phyloP scores from a whole-genome alignment of 768 basidiomycete genomes.

The Pulveroboletus sp. region DNA sequence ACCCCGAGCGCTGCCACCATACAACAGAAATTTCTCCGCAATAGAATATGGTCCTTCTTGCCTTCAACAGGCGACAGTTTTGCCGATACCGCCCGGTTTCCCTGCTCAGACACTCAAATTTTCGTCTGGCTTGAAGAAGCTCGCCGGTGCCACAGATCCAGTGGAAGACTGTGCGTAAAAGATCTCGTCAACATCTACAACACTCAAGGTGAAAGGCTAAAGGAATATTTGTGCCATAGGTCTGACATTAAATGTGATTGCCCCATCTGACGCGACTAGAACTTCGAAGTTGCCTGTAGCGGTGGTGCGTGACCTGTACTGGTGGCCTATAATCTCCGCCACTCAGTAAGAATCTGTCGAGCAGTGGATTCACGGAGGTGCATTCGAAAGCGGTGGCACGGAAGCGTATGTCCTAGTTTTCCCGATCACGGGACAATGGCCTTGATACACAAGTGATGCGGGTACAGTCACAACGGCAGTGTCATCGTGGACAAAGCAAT shows the following conservation, averaged over 20 bases:
- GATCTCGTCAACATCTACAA: too few species aligned
- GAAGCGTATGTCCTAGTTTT: not conserved
- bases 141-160: too few species aligned
- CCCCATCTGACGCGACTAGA: slow-evolving; percentile 37
- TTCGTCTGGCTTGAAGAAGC: too few species aligned
- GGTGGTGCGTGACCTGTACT: slow-evolving; percentile 35
- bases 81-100: slow-evolving; percentile 12
- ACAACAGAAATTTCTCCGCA: slow-evolving; percentile 5
- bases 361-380: slow-evolving; percentile 36
- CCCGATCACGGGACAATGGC: not conserved
- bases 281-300: slow-evolving; percentile 48
- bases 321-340: not conserved
- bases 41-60: slow-evolving; percentile 5
- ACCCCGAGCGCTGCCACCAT: slow-evolving; percentile 3
- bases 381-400: slow-evolving; percentile 30
- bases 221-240: slow-evolving; percentile 22
- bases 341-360: not conserved
- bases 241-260: slow-evolving; percentile 49
- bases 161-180: slow-evolving; percentile 43
- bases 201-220: not conserved
- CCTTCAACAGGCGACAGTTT: not conserved
- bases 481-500: slow-evolving; percentile 32
- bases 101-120: slow-evolving; percentile 13
- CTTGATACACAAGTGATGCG: not conserved
- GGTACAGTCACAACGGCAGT: slow-evolving; percentile 12